Evolutionary conservation across 345 rosid genomes (phyloP).

Genomic region (Brassica cretica): DNA sequence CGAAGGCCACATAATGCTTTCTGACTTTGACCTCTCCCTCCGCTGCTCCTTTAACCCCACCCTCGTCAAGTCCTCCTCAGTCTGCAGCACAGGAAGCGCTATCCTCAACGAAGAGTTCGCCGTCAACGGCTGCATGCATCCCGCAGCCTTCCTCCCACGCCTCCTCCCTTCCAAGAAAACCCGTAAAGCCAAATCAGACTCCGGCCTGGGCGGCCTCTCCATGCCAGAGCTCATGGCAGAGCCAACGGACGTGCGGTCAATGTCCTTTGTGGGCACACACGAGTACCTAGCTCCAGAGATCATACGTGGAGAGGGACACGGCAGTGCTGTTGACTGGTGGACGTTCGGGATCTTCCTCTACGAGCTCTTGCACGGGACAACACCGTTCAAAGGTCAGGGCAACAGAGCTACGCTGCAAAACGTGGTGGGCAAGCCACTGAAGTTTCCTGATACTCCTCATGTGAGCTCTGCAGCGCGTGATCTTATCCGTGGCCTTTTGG

Average conservation of each 20-base stretch:
- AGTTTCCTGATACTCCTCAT: conserved; percentile 72
- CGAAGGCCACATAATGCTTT: conserved; percentile 92
- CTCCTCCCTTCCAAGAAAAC: conserved; percentile 81
- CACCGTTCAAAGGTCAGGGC: conserved; percentile 93
- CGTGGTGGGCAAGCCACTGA: conserved; percentile 86
- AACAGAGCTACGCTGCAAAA: conserved; percentile 86
- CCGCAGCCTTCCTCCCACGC: conserved; percentile 75
- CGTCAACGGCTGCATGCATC: conserved; percentile 77
- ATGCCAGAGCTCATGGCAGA: conserved; percentile 94
- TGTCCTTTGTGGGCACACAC: conserved; percentile 96
- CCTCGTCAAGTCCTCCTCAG: conserved; percentile 81
- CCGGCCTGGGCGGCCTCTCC: conserved; percentile 55
- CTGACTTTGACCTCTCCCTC: conserved; percentile 85
- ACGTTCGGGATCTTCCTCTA: conserved; percentile 90
- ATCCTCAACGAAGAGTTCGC: conserved; percentile 67
- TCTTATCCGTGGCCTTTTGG: conserved; percentile 72
- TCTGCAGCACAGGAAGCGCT: conserved; percentile 44
- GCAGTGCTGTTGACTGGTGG: conserved; percentile 99
- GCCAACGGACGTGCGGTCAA: conserved; percentile 83
- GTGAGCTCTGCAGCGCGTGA: conserved; percentile 73
- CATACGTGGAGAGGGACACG: conserved; percentile 93
- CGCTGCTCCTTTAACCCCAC: conserved; percentile 87
- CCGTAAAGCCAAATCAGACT: conserved; percentile 88
- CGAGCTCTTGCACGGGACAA: conserved; percentile 79
- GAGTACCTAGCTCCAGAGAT: conserved; percentile 93